These are phyloP conservation scores for Saraca asoca DNA, from an alignment of 331 rosid species.

Conservation along the genomic window DNA sequence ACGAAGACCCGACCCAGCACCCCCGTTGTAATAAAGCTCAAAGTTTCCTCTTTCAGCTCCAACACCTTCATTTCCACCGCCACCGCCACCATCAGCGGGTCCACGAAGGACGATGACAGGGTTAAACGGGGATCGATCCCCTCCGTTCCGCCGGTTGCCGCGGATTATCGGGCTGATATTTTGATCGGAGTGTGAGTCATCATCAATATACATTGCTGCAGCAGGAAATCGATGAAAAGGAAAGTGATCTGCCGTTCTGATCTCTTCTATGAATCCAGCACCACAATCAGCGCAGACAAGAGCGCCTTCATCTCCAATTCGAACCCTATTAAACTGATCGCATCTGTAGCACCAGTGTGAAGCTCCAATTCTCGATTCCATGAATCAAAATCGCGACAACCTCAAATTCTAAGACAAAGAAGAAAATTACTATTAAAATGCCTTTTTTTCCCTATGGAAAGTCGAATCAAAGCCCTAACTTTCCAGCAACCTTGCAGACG, in stretches of 20 bases:
- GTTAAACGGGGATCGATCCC: slow-evolving; percentile 62
- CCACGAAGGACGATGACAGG: slow-evolving; percentile 67
- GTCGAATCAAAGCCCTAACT: no score
- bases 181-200: slow-evolving; percentile 35
- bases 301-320: slow-evolving; percentile 38
- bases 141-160: slow-evolving; percentile 46
- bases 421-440: no score
- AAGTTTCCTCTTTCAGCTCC: slow-evolving; percentile 56
- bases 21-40: slow-evolving; percentile 67
- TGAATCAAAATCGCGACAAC: slow-evolving; percentile 4
- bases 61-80: slow-evolving; percentile 40
- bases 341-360: slow-evolving; percentile 67
- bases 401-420: neutral
- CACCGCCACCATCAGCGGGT: slow-evolving; percentile 13
- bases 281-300: slow-evolving; percentile 58
- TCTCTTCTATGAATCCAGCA: slow-evolving; percentile 60
- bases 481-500: no score
- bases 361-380: slow-evolving; percentile 50
- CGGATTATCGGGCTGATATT: slow-evolving; percentile 42
- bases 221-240: slow-evolving; percentile 45
- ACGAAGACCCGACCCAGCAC: slow-evolving; percentile 54
- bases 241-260: slow-evolving; percentile 43
- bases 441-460: no score
- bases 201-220: slow-evolving; percentile 43
- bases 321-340: slow-evolving; percentile 48